A percentile compares a stretch with the other conserved stretches of the same genome.
Conservation (phyloP, 768 basidiomycete species). For the Phaffia australis region DNA sequence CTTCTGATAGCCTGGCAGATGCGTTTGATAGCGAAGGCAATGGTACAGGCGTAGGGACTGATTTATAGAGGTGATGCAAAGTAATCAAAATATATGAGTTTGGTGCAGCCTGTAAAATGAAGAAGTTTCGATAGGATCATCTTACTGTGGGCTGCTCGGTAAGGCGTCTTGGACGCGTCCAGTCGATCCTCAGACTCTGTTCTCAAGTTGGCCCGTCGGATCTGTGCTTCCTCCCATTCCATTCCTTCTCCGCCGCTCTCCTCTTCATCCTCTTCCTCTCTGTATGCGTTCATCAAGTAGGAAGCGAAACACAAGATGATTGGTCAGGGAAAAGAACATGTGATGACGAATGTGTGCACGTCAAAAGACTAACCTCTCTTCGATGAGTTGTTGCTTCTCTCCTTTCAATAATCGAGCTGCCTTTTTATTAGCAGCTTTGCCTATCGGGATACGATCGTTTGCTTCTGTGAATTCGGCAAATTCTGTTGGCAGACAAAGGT, state of each 20-base stretch:
- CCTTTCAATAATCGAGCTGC: conserved; percentile 59
- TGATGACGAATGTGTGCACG: not conserved
- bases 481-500: too few relatives aligned
- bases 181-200: conserved; percentile 27
- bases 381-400: conserved; percentile 67
- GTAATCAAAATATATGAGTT: not conserved
- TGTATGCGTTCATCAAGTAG: conserved; percentile 30
- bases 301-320: not conserved
- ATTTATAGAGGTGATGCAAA: not conserved
- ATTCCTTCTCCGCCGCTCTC: conserved; percentile 44
- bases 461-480: conserved; percentile 50
- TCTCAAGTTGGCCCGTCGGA: conserved; percentile 60
- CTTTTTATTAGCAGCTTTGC: conserved; percentile 64
- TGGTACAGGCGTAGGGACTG: conserved; percentile 57
- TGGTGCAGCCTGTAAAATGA: not conserved
- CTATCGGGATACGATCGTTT: conserved; percentile 71
- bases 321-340: not conserved
- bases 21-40: conserved; percentile 57
- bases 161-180: conserved; percentile 45
- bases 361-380: conserved; percentile 54
- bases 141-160: conserved; percentile 64
- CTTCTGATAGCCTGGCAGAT: conserved; percentile 51
- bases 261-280: conserved; percentile 60
- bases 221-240: conserved; percentile 77
- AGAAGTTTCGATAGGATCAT: conserved; percentile 6